Conservation (phyloP, 2,329 filamentous ascomycete genomes). For the Sporothrix brunneoviolacea region DNA sequence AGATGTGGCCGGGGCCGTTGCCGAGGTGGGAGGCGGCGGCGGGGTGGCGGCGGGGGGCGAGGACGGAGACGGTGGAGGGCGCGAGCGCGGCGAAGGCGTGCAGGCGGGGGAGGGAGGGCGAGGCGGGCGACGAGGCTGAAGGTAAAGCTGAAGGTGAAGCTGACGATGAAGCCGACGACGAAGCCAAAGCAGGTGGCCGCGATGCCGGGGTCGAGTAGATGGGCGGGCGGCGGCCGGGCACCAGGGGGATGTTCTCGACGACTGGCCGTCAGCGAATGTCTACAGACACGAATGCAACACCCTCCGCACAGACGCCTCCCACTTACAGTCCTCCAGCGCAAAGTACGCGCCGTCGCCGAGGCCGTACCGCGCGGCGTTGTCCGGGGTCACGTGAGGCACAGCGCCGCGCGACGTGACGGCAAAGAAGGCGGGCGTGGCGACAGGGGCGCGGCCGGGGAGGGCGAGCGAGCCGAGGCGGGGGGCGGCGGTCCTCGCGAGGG, state of each 20-base stretch:
- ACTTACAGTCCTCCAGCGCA: slow-evolving; percentile 87
- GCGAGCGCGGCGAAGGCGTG: slow-evolving; percentile 72
- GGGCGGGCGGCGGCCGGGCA: slow-evolving; percentile 10
- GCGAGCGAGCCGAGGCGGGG: slow-evolving; percentile 62
- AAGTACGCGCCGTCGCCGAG: slow-evolving; percentile 66
- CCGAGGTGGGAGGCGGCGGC: slow-evolving; percentile 64
- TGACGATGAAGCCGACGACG: not conserved
- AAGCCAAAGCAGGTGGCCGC: too few relatives aligned
- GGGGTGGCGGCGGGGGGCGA: slow-evolving; percentile 72
- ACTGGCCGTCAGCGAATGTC: slow-evolving; percentile 6
- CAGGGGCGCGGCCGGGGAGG: slow-evolving; percentile 53
- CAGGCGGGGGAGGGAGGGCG: slow-evolving; percentile 39
- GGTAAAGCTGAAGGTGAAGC: not conserved
- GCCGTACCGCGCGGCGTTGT: slow-evolving; percentile 63
- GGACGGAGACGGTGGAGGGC: slow-evolving; percentile 56
- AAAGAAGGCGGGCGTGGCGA: slow-evolving; percentile 79
- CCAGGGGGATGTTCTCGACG: slow-evolving; percentile 13
- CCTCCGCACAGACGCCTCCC: too few relatives aligned
- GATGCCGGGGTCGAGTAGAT: slow-evolving; percentile 12
- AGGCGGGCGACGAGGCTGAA: not conserved
- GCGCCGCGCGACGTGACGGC: slow-evolving; percentile 74
- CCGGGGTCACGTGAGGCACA: slow-evolving; percentile 82
- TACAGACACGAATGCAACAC: too few relatives aligned
- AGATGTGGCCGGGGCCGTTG: slow-evolving; percentile 64
- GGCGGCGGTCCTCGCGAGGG: slow-evolving; percentile 21